phyloP scores from a whole-genome alignment of 345 rosid genomes.

The Corymbia maculata region DNA sequence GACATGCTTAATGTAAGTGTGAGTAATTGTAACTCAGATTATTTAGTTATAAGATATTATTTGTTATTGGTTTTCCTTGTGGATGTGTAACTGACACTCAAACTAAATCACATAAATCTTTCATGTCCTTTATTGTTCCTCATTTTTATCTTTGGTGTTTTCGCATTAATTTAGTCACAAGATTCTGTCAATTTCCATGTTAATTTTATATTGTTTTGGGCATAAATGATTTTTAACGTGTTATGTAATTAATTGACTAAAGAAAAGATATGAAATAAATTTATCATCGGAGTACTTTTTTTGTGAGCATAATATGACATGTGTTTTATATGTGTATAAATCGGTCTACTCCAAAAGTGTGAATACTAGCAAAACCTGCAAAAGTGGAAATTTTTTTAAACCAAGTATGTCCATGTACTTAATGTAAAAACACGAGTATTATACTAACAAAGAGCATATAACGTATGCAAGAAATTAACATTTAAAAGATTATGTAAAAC shows the following conservation, averaged over 20 bases:
- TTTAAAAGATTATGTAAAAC: not conserved
- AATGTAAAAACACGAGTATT: not conserved
- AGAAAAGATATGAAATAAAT: not conserved
- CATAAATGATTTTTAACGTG: not conserved
- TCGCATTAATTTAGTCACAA: no score
- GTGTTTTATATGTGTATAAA: not conserved
- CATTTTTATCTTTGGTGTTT: no score
- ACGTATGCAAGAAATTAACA: not conserved
- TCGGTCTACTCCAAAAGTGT: not conserved
- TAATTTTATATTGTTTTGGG: not conserved
- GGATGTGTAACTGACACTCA: no score
- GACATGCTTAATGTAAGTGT: no score
- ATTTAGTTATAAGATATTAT: no score
- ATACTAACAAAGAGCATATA: not conserved
- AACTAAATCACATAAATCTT: no score
- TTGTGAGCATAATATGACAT: not conserved
- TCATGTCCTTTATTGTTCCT: no score
- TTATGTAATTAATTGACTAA: not conserved
- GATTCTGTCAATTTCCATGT: no score
- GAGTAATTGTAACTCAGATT: no score
- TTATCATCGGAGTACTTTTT: not conserved
- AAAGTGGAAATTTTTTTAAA: not conserved
- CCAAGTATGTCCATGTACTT: not conserved
- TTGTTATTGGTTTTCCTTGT: no score
- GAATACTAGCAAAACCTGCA: not conserved